Base-by-base conservation (phyloP, 2,329 filamentous ascomycete genomes). In the Camptophora hylomeconis region DNA sequence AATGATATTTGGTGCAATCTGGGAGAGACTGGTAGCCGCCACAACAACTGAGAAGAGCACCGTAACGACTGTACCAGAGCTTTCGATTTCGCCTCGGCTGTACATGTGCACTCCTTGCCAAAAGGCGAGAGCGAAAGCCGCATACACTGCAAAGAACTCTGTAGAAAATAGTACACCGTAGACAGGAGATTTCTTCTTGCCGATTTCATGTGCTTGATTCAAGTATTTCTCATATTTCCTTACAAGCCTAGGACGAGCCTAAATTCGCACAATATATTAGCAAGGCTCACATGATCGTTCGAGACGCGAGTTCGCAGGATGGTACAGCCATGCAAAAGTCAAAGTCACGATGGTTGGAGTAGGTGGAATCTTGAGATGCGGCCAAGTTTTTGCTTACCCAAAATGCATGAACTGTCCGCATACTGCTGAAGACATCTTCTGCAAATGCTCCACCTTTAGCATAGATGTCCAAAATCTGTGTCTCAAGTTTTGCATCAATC, bases 1-100 rank as follows among this genome's bases (percentile, higher is more conserved):
- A 5, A 33, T 23, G n/a, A 28, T 28, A 13, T 28, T 33, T 2
- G 59, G 58, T 1, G 53, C 47, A n/a, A 61, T 46, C 24, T 51
- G 44, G 1, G 47, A 43, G 7, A 61, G 36, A 8, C 52, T 50
- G 13, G 51, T 56, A 2, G 57, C 51, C 2, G 50, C 58, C 16
- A 61, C 38, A 12, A 47, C 27, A 1, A 47, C 44, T 2, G 41
- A 42, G 15, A 49, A 34, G 7, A 51, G 29, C 2, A 50, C 46
- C 9, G 40, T 46, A 16, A 40, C 30, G 41, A 44, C 17, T 29
- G 32, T 16, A 17, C 35, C 23, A 40, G 37, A 3, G 26, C 26
- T 39, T 7, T 23, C 28, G 10, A 51, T 37, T 16, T 46, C 33
- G 7, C 39, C 42, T 6, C 41, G 29, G 4, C 41, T 36, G 3